Conservation (phyloP, 2,329 filamentous ascomycete genomes). For the Botrytis deweyae region DNA sequence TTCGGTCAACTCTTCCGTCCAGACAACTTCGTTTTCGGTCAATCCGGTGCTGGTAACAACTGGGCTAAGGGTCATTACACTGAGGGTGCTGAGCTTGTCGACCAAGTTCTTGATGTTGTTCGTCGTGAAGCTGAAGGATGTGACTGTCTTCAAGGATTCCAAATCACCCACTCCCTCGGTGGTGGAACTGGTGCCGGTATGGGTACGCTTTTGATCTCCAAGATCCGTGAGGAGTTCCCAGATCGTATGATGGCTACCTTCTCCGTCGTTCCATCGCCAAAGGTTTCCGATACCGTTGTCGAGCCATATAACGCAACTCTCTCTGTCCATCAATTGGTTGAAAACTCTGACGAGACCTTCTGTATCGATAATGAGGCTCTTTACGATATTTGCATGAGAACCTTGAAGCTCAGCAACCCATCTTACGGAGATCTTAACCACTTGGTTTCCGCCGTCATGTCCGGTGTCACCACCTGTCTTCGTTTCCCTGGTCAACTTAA, state of each 20-base stretch:
- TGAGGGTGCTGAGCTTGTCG: slow-evolving; percentile 97
- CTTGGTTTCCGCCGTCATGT: slow-evolving; percentile 99
- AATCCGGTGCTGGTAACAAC: slow-evolving; percentile 99
- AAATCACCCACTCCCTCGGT: slow-evolving; percentile 99
- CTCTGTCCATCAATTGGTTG: slow-evolving; percentile 97
- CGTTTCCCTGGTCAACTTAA: slow-evolving; percentile 99
- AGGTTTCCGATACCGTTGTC: slow-evolving; percentile 99
- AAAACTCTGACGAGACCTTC: slow-evolving; percentile 99
- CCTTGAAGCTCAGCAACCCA: slow-evolving; percentile 96
- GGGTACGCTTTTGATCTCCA: slow-evolving; percentile 99
- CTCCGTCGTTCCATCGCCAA: slow-evolving; percentile 97
- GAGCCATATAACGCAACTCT: slow-evolving; percentile 99
- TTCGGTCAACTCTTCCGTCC: slow-evolving; percentile 99
- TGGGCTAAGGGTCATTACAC: slow-evolving; percentile 99
- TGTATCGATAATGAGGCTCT: slow-evolving; percentile 99
- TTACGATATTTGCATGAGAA: slow-evolving; percentile 99
- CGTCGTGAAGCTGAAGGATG: slow-evolving; percentile 98
- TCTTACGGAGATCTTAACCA: slow-evolving; percentile 99
- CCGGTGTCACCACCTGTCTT: slow-evolving; percentile 95
- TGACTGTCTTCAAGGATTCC: slow-evolving; percentile 99
- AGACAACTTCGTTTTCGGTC: slow-evolving; percentile 99
- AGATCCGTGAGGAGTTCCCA: slow-evolving; percentile 99
- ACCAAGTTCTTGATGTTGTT: slow-evolving; percentile 97
- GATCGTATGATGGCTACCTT: slow-evolving; percentile 99
- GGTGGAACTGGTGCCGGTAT: slow-evolving; percentile 99